A percentile compares a stretch with the other conserved stretches of the same genome.
These are phyloP conservation scores for Paraurostyla sp. DNA, from an alignment of 73 alveolate species.

Conservation along the genomic window DNA sequence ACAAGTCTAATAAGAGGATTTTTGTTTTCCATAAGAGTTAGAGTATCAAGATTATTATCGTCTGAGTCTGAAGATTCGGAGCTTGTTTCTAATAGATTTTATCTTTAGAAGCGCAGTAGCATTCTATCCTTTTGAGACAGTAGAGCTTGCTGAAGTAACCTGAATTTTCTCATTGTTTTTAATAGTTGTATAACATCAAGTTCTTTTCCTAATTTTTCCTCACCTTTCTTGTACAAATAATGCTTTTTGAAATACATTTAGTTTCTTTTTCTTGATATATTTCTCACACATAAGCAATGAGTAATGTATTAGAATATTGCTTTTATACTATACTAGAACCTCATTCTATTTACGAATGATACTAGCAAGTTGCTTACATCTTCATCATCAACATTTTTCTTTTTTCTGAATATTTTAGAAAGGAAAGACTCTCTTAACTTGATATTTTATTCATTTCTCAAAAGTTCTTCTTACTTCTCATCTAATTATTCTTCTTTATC, in stretches of 20 bases:
- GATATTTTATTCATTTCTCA: too few relatives aligned
- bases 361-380: not conserved
- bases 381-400: not conserved
- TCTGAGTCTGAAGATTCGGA: constrained; percentile 14
- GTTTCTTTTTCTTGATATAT: not conserved
- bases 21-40: not conserved
- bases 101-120: constrained; percentile 8
- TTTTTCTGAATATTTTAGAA: not conserved
- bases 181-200: not conserved
- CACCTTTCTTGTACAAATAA: not conserved
- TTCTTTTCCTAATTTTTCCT: not conserved
- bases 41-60: not conserved
- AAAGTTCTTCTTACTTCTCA: too few relatives aligned
- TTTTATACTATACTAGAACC: not conserved
- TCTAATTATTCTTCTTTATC: too few relatives aligned
- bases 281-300: constrained; percentile 7
- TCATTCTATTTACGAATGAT: not conserved
- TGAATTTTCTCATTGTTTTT: not conserved
- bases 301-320: not conserved
- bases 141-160: not conserved
- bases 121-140: constrained; percentile 4
- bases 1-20: constrained; percentile 21
- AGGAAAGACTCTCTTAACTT: not conserved
- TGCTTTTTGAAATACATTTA: not conserved
- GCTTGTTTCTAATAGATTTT: not conserved